Conservation (phyloP, 805 yeast species). For the Grigorovia transvaalensis region DNA sequence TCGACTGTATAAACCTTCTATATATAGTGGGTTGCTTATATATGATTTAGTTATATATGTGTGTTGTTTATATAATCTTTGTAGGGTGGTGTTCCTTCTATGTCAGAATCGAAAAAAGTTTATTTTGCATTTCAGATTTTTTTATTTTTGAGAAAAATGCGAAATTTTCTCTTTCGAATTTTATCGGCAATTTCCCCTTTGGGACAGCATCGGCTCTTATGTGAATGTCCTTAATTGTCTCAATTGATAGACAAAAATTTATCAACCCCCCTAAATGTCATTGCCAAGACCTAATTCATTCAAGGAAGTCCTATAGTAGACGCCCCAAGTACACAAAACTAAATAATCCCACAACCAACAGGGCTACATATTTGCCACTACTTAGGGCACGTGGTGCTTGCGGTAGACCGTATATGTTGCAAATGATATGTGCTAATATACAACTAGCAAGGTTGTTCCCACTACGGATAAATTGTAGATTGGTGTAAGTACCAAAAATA, state of each 20-base stretch:
- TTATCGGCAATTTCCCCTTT: not conserved
- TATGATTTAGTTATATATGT: too few relatives aligned
- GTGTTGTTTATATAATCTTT: too few relatives aligned
- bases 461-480: constrained; percentile 21
- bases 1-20: too few relatives aligned
- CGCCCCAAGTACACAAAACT: not conserved
- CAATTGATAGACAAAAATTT: too few relatives aligned
- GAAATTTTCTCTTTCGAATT: not conserved
- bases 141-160: not conserved
- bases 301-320: too few relatives aligned
- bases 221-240: too few relatives aligned
- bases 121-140: too few relatives aligned
- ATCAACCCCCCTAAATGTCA: too few relatives aligned
- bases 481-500: constrained; percentile 26
- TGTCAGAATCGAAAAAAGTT: too few relatives aligned
- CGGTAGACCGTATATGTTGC: constrained; percentile 29
- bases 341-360: constrained; percentile 14
- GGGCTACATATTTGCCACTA: constrained; percentile 9
- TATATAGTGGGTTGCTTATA: too few relatives aligned
- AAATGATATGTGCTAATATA: constrained; percentile 19
- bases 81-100: too few relatives aligned
- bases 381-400: constrained; percentile 13
- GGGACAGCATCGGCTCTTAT: not conserved
- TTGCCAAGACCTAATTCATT: too few relatives aligned
- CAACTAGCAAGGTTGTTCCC: constrained; percentile 23